Evolutionary conservation across 2,329 filamentous ascomycete species (phyloP).

Genomic region (Aurifilum marmelostoma): DNA sequence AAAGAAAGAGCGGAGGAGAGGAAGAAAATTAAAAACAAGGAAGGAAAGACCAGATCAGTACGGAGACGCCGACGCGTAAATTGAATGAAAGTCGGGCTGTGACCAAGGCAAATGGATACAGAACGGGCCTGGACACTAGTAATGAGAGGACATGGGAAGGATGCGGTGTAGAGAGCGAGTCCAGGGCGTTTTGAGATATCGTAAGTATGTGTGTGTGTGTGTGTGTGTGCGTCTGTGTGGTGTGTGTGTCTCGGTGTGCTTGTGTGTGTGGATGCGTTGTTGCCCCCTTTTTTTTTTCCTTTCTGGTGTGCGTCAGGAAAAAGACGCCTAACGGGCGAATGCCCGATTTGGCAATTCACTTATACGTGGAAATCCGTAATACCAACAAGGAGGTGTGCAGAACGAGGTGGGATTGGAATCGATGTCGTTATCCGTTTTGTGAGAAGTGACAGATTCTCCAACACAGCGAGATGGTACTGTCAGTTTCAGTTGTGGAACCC

Average conservation of each 20-base stretch:
- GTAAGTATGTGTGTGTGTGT: not conserved
- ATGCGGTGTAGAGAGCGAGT: slow-evolving; percentile 5
- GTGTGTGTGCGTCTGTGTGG: not conserved
- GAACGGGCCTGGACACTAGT: not conserved
- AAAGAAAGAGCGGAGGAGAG: not conserved
- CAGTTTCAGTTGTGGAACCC: slow-evolving; percentile 4
- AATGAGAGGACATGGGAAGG: slow-evolving; percentile 2
- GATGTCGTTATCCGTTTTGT: slow-evolving; percentile 2
- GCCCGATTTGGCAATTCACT: slow-evolving; percentile 8
- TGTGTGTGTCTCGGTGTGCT: not conserved
- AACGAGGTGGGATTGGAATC: not conserved
- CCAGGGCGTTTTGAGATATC: not conserved
- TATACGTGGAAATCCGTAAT: not conserved
- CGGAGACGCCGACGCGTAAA: slow-evolving; percentile 20
- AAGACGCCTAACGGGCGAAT: not conserved
- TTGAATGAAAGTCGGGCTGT: slow-evolving; percentile 17
- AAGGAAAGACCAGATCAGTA: slow-evolving; percentile 13
- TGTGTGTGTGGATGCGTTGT: not conserved
- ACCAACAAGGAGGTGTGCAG: not conserved
- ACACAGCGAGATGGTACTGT: not conserved
- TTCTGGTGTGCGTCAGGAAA: not conserved
- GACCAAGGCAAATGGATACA: slow-evolving; percentile 22
- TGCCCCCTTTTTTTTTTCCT: not conserved
- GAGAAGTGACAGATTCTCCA: slow-evolving; percentile 8
- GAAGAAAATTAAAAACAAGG: too few relatives aligned